phyloP scores from a whole-genome alignment of 306 rosid species.

The Cucumis sativus region Cucumber_9930_V3 NC_026661.2:19648001-19648500 shows the following conservation, averaged over 20 bases:
- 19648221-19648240: background rate
- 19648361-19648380: conserved; percentile 96
- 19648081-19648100: background rate
- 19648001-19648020: background rate
- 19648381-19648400: conserved; percentile 85
- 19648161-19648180: background rate
- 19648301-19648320: conserved; percentile 51
- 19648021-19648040: background rate
- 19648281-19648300: conserved; percentile 48
- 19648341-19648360: conserved; percentile 72
- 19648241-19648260: background rate
- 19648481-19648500: background rate
- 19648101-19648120: background rate
- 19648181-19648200: background rate
- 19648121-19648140: background rate
- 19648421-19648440: conserved; percentile 68
- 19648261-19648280: background rate
- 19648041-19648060: background rate
- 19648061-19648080: background rate
- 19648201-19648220: background rate
- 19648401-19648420: conserved; percentile 80
- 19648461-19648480: conserved; percentile 13
- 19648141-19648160: background rate
- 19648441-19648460: conserved; percentile 45
- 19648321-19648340: conserved; percentile 84